Evolutionary conservation across 2,329 filamentous ascomycete genomes (phyloP), one percentile per base, ranked within the genome.

Genomic region (Diaporthe longicolla): DNA sequence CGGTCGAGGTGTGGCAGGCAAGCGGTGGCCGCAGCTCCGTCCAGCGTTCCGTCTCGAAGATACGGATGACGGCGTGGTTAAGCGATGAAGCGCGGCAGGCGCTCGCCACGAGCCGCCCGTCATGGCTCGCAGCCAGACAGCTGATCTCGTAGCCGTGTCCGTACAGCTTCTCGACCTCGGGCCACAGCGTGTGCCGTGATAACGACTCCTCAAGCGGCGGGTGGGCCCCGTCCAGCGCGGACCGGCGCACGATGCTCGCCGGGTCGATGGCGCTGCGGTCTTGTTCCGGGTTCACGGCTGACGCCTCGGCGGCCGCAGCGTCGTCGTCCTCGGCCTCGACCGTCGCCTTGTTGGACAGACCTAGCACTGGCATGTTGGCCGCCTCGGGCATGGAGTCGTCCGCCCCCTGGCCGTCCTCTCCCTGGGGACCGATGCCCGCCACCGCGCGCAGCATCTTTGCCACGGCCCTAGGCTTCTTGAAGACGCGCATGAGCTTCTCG

Each of bases 111-210:
- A 98, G 83, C 4, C 83, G 86, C 17, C 93, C 93, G 78, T 95
- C 92, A 79, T 94, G 90, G 79, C 91, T 95, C 10, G 93, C 89
- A 15, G 95, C 94, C 21, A 98, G 90, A 50, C 94, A 93, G 2
- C 95, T 97, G 66, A 99, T 96, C 83, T 99, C 97, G 84, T 98
- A 98, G 40, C 97, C 97, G 83, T 99, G 97, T 1, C 97, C 97
- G 83, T 99, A 99, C 1, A 99, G 89, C 85, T 99, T 99, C 83
- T 99, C 97, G 9, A 91, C 91, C 81, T 99, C 97, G 4, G 97
- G 97, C 95, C 95, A 99, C 43, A 99, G 90, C 0, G 97, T 97
- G 82, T 97, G 92, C 11, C 95, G 92, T 32, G 95, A 93, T 2
- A 99, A 90, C 71, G 94, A 93, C 82, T 98, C 97, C 83, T 99